phyloP scores from a whole-genome alignment of 164 flowering plant genomes.

The Vitis cinerea region DNA sequence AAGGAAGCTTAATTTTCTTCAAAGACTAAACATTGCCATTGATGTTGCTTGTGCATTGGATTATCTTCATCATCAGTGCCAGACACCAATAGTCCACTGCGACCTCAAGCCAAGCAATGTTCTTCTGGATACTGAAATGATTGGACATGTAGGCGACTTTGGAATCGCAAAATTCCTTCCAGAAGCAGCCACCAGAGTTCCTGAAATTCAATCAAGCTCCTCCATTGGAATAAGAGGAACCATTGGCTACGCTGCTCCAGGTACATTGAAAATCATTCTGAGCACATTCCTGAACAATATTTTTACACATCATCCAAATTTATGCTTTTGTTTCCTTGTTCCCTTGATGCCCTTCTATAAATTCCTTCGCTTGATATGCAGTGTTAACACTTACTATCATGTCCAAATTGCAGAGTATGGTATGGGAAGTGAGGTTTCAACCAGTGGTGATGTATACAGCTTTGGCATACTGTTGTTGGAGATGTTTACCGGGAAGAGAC shows the following conservation, averaged over 20 bases:
- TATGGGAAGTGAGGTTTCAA: conserved; percentile 13
- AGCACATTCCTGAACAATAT: no score
- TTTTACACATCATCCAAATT: no score
- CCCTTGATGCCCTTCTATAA: not conserved
- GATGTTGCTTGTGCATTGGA: conserved; percentile 5
- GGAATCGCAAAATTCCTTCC: not conserved
- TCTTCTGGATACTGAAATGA: not conserved
- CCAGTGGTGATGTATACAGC: conserved; percentile 17
- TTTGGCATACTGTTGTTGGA: conserved; percentile 17
- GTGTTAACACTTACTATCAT: not conserved
- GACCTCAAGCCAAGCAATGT: no score
- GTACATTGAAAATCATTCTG: not conserved
- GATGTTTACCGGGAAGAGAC: conserved; percentile 14
- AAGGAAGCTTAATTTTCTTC: not conserved
- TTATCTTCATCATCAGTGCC: conserved; percentile 3
- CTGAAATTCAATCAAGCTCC: not conserved
- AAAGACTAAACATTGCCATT: not conserved
- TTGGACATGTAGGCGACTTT: not conserved
- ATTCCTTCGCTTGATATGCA: no score
- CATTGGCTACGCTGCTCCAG: not conserved
- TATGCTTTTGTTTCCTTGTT: no score
- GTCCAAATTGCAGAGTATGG: conserved; percentile 18
- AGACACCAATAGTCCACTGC: not conserved
- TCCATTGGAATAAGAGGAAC: not conserved
- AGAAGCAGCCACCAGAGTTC: not conserved